Conservation (phyloP, 176 grass and related monocot genomes). For the Carex cristatella region DNA sequence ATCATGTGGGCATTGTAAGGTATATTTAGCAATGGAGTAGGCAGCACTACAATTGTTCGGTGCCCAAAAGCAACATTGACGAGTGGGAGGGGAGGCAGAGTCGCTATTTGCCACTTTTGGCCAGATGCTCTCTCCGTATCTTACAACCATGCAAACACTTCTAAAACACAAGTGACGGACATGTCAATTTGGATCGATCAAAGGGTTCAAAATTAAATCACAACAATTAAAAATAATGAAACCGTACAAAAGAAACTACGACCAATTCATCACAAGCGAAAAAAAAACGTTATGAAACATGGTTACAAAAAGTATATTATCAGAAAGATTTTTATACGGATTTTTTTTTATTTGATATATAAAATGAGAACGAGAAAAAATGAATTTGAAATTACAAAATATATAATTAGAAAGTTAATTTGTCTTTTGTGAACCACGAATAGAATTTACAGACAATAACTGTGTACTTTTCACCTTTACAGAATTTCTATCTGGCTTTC, state of each 20-base stretch:
- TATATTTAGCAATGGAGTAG: neutral
- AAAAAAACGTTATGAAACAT: no score
- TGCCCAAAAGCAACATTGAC: neutral
- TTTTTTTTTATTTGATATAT: neutral
- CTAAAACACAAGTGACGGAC: neutral
- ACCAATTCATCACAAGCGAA: no score
- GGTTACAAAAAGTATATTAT: neutral
- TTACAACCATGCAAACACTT: neutral
- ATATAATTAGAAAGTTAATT: neutral
- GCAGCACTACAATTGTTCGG: neutral
- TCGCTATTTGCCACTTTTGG: conserved; percentile 12
- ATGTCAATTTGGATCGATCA: neutral
- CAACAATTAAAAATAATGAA: neutral
- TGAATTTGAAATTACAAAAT: neutral
- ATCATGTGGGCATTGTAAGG: neutral
- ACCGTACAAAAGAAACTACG: neutral
- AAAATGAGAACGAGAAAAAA: neutral
- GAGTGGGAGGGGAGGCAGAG: neutral
- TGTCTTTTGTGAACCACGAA: neutral
- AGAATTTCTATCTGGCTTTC: neutral
- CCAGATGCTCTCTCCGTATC: neutral
- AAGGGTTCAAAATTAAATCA: neutral
- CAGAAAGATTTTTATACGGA: neutral
- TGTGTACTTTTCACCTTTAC: neutral
- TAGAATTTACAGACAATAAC: neutral